phyloP scores from a whole-genome alignment of 148 eudicot genomes.

The Linanthus parryae region DNA sequence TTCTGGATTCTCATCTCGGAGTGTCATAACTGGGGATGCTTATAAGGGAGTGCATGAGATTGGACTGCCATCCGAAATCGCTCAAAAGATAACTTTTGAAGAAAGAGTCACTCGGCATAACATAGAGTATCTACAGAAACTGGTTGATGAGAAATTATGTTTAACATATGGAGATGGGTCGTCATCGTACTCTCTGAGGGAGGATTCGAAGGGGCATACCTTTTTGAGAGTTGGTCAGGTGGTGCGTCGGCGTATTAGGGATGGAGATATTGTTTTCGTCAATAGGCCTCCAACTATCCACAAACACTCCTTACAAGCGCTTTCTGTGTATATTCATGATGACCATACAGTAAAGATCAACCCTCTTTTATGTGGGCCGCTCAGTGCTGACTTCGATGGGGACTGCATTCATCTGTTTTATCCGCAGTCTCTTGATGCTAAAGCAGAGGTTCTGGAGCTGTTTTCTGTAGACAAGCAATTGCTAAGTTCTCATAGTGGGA shows the following conservation, averaged over 20 bases:
- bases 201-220: conserved; percentile 95
- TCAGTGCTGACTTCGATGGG: conserved; percentile 95
- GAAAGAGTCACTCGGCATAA: conserved; percentile 80
- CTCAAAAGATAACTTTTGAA: conserved; percentile 78
- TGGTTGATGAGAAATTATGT: conserved; percentile 83
- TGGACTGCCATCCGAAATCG: conserved; percentile 86
- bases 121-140: conserved; percentile 52
- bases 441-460: conserved; percentile 85
- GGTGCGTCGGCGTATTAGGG: conserved; percentile 81
- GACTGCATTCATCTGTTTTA: conserved; percentile 94
- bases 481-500: conserved; percentile 90
- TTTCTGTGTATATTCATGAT: conserved; percentile 72
- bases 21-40: conserved; percentile 90
- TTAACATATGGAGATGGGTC: conserved; percentile 67
- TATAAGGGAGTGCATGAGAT: conserved; percentile 75
- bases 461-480: conserved; percentile 96
- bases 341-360: conserved; percentile 85
- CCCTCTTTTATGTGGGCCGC: conserved; percentile 90
- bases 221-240: conserved; percentile 78
- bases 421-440: conserved; percentile 88
- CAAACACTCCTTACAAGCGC: conserved; percentile 85
- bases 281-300: conserved; percentile 98
- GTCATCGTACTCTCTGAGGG: conserved; percentile 69
- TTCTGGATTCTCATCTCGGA: conserved; percentile 90
- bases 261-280: conserved; percentile 87